Conservation (phyloP, 176 grass and related monocot genomes). For the Cocos nucifera region DNA sequence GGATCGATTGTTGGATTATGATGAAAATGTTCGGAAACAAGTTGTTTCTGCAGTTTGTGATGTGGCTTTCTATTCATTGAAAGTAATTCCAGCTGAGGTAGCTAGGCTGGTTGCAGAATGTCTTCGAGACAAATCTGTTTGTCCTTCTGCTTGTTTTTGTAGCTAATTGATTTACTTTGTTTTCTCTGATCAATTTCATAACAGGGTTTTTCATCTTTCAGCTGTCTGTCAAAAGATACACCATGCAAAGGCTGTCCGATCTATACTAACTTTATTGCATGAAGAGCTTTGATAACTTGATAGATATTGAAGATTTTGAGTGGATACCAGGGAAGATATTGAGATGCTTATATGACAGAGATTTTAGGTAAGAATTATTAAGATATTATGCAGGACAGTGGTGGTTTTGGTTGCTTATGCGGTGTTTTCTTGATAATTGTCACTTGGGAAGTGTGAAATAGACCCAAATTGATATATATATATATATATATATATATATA, state of each 20-base stretch:
- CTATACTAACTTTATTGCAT: conserved; percentile 79
- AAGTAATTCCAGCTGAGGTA: conserved; percentile 57
- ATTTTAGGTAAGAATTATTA: conserved; percentile 62
- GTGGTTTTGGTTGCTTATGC: conserved; percentile 2
- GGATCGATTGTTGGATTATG: conserved; percentile 90
- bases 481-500: too few relatives aligned
- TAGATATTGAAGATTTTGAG: conserved; percentile 62
- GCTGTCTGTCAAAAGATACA: conserved; percentile 77
- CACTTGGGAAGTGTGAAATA: too few relatives aligned
- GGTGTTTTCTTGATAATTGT: too few relatives aligned
- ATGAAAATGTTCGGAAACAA: conserved; percentile 88
- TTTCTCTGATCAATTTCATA: conserved; percentile 20
- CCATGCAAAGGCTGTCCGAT: conserved; percentile 86
- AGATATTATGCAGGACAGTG: conserved; percentile 4
- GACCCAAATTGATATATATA: too few relatives aligned
- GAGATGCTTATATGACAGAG: conserved; percentile 94
- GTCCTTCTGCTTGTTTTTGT: conserved; percentile 25
- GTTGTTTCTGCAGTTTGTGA: conserved; percentile 87
- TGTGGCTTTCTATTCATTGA: conserved; percentile 64
- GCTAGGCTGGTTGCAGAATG: conserved; percentile 76
- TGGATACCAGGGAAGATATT: conserved; percentile 99
- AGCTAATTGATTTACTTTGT: conserved; percentile 11
- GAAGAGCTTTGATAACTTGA: conserved; percentile 38
- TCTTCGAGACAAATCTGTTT: conserved; percentile 96
- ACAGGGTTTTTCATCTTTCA: conserved; percentile 19